These are phyloP conservation scores for Nannochloropsis salina DNA, from an alignment of 108 stramenopile genomes.

Conservation along the genomic window DNA sequence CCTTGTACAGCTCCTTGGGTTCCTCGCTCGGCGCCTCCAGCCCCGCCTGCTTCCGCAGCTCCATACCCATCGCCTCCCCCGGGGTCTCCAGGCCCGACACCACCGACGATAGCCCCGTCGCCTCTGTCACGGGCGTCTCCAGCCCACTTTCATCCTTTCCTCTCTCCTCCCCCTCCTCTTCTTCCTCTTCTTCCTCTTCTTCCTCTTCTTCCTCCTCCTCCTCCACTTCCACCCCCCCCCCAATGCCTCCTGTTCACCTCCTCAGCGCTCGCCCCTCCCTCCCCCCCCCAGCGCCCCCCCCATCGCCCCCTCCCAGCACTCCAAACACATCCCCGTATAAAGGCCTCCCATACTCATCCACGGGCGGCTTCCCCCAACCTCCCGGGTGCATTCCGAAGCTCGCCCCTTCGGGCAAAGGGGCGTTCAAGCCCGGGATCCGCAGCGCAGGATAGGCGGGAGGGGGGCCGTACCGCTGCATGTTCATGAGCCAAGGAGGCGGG, in stretches of 20 bases:
- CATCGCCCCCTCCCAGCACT: slow-evolving; percentile 41
- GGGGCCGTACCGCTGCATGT: slow-evolving; percentile 98
- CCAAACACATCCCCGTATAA: slow-evolving; percentile 88
- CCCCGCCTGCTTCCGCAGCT: slow-evolving; percentile 53
- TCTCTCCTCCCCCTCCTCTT: slow-evolving; percentile 56
- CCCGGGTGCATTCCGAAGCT: slow-evolving; percentile 87
- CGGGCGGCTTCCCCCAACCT: slow-evolving; percentile 98
- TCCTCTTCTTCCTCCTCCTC: slow-evolving; percentile 57
- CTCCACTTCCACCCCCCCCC: slow-evolving; percentile 62
- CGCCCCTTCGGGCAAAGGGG: slow-evolving; percentile 80
- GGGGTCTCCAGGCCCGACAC: slow-evolving; percentile 48
- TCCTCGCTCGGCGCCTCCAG: slow-evolving; percentile 28
- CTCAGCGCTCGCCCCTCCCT: slow-evolving; percentile 38
- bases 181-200: slow-evolving; percentile 63
- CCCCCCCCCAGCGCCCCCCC: neutral
- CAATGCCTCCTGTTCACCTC: slow-evolving; percentile 63
- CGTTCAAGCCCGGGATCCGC: slow-evolving; percentile 91
- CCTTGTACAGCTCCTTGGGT: slow-evolving; percentile 54
- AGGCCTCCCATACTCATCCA: slow-evolving; percentile 79
- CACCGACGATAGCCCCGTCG: slow-evolving; percentile 24
- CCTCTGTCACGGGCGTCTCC: slow-evolving; percentile 45
- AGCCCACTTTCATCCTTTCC: neutral
- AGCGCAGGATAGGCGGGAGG: slow-evolving; percentile 87
- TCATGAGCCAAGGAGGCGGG: slow-evolving; percentile 98
- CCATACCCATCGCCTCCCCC: slow-evolving; percentile 37